A percentile compares a stretch with the other conserved stretches of the same genome.
These are phyloP conservation scores for Tillandsia leiboldiana DNA, from an alignment of 176 grass and related monocot species.

Conservation along the genomic window DNA sequence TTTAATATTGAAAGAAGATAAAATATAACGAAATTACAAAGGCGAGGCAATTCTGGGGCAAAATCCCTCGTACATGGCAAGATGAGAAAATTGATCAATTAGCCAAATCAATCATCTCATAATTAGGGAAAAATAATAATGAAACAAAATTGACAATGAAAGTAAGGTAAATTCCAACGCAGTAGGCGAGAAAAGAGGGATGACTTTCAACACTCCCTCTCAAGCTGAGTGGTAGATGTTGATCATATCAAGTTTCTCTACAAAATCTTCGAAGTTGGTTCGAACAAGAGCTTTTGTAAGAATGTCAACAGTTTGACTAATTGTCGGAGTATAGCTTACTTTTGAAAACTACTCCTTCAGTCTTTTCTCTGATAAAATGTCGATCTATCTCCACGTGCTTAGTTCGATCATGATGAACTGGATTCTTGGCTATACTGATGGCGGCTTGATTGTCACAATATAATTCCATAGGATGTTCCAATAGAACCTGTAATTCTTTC, in stretches of 20 bases:
- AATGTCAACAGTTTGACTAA: not conserved
- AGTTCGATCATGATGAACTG: not conserved
- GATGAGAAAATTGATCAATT: too few species aligned
- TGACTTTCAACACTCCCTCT: constrained; percentile 8
- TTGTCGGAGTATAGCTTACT: not conserved
- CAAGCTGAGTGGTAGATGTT: not conserved
- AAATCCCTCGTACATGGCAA: too few species aligned
- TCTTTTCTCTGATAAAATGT: constrained; percentile 4
- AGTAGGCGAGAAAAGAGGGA: too few species aligned
- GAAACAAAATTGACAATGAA: too few species aligned
- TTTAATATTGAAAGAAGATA: too few species aligned
- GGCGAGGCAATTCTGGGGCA: too few species aligned
- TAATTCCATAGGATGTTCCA: not conserved
- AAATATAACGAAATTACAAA: too few species aligned
- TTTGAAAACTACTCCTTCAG: not conserved
- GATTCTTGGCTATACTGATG: not conserved
- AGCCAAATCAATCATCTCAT: too few species aligned
- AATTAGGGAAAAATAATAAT: too few species aligned
- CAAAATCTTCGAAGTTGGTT: not conserved
- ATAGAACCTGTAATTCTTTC: not conserved
- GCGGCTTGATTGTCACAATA: constrained; percentile 8
- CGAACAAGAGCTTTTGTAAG: not conserved
- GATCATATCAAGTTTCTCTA: not conserved
- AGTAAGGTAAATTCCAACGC: too few species aligned
- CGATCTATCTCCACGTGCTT: constrained; percentile 9